These are phyloP conservation scores for Cercospora zeina DNA, from an alignment of 2,329 filamentous ascomycete genomes.

Conservation along the genomic window DNA sequence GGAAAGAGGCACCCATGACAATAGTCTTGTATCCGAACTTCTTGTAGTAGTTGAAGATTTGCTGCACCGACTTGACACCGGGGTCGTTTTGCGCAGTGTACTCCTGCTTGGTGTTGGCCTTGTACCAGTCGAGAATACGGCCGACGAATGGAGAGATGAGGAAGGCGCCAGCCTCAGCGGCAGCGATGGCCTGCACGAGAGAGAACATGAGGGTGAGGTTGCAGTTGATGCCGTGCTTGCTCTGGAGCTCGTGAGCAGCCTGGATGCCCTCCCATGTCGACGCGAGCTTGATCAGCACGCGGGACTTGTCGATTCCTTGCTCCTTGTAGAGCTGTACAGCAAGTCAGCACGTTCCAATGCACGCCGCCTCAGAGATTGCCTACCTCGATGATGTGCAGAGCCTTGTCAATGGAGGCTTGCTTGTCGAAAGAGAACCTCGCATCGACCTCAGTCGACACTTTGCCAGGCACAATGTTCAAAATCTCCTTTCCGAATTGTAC, in stretches of 20 bases:
- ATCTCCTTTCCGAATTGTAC: slow-evolving; percentile 99
- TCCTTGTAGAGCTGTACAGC: slow-evolving; percentile 80
- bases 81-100: slow-evolving; percentile 89
- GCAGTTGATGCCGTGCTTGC: slow-evolving; percentile 93
- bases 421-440: slow-evolving; percentile 94
- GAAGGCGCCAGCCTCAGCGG: slow-evolving; percentile 91
- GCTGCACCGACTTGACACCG: slow-evolving; percentile 88
- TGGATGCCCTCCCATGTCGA: slow-evolving; percentile 99
- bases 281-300: slow-evolving; percentile 96
- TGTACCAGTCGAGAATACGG: slow-evolving; percentile 99
- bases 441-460: slow-evolving; percentile 98
- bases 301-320: slow-evolving; percentile 87
- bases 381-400: slow-evolving; percentile 94
- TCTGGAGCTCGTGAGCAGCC: slow-evolving; percentile 94
- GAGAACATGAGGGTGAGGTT: slow-evolving; percentile 99
- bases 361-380: neutral
- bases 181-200: slow-evolving; percentile 86
- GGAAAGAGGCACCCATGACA: slow-evolving; percentile 99
- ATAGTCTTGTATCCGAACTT: slow-evolving; percentile 99
- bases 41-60: slow-evolving; percentile 99
- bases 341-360: slow-evolving; percentile 32
- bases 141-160: slow-evolving; percentile 99
- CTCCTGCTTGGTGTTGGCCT: slow-evolving; percentile 91
- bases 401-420: slow-evolving; percentile 89
- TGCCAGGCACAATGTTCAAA: slow-evolving; percentile 92